Evolutionary conservation across 1,139 yeast genomes (phyloP), one percentile per base, ranked within the genome.

Genomic region (Taphrina deformans): DNA sequence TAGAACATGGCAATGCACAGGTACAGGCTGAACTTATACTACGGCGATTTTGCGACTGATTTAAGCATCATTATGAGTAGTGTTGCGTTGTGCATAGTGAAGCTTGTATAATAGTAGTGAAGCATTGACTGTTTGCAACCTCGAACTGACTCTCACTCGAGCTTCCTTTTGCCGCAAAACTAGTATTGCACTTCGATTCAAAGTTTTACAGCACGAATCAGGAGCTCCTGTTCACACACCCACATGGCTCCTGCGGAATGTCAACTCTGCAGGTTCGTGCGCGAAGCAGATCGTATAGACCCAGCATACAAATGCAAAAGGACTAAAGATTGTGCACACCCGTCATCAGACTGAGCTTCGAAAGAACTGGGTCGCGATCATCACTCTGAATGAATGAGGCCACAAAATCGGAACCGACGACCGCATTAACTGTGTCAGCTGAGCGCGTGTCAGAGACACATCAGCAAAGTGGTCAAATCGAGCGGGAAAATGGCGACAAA

Each of bases 341-440:
- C n/a, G n/a, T n/a, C n/a, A n/a, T n/a, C n/a, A n/a, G n/a, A n/a
- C n/a, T 31, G 35, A 31, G 5, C 2, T 31, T 4, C 5, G 14
- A 4, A 2, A 4, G 35, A 4, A 31, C 2, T 2, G 35, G 14
- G 35, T 14, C 14, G 14, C 35, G 35, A 10, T 31, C 18, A 38
- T n/a, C n/a, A 12, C 41, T n/a, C 35, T 33, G 55, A 33, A 51
- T 51, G 55, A 51, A 51, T 51, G 55, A 27, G 7, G 55, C 16
- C n/a, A 33, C 24, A 7, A 51, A 51, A 21, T 29, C 55, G 12
- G 55, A 16, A 7, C 6, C 55, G 10, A 51, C 55, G 44, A 51
- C 55, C 9, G 40, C 55, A 16, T 2, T 51, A 16, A 51, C 35
- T 6, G 27, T 18, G 2, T 21, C 50, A 7, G n/a, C 16, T 21